These are phyloP conservation scores for Plasmodium relictum DNA, from an alignment of 169 alveolate genomes.

Conservation along the genomic window DNA sequence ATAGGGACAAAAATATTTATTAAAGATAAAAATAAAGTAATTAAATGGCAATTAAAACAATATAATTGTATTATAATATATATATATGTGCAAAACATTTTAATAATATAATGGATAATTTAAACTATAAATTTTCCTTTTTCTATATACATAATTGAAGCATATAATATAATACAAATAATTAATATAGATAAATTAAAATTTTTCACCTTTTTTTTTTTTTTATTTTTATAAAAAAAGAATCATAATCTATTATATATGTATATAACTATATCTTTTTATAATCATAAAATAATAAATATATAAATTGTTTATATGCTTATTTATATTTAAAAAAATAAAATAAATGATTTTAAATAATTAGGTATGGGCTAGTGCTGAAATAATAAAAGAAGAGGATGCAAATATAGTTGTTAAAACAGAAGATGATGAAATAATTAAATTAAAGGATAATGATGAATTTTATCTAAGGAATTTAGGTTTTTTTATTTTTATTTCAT, in stretches of 20 bases:
- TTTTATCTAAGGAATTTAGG: constrained; percentile 57
- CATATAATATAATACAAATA: too few species aligned
- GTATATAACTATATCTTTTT: not conserved
- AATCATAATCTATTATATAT: too few species aligned
- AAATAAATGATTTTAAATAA: not conserved
- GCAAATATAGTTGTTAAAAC: constrained; percentile 44
- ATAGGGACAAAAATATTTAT: constrained; percentile 60
- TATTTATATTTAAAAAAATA: not conserved
- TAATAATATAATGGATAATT: not conserved
- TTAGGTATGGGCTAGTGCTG: constrained; percentile 77
- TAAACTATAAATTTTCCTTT: not conserved
- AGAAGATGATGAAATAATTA: constrained; percentile 67
- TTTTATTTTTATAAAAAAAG: too few species aligned
- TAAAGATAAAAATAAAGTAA: constrained; percentile 57
- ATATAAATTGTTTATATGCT: too few species aligned
- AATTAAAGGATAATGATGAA: constrained; percentile 45
- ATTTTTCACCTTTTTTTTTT: too few species aligned
- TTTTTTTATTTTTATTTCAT: not conserved
- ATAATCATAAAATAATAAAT: too few species aligned
- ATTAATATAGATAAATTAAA: too few species aligned
- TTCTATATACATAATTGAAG: constrained; percentile 9
- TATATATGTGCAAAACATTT: not conserved
- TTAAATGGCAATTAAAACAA: not conserved
- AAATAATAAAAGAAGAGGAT: constrained; percentile 54
- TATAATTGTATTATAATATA: too few species aligned